A percentile compares a stretch with the other conserved stretches of the same genome.
phyloP scores from a whole-genome alignment of 305 asterid genomes.

The Ilex paraguariensis region DNA sequence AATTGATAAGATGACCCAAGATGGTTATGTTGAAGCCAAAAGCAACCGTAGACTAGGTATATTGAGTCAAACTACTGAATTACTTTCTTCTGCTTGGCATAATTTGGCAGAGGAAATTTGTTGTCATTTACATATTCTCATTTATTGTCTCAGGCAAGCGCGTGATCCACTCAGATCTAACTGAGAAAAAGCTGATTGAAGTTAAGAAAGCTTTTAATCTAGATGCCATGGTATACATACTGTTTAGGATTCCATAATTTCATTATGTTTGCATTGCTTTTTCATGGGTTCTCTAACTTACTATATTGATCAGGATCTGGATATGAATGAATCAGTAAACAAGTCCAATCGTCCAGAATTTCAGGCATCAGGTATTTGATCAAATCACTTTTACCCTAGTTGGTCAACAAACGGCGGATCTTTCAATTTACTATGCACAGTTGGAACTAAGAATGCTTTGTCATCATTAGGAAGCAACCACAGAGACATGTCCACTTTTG shows the following conservation, averaged over 20 bases:
- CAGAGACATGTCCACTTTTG: conserved; percentile 74
- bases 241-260: no score
- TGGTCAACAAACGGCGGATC: background rate
- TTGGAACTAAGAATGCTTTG: background rate
- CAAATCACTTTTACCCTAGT: conserved; percentile 9
- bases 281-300: background rate
- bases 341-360: conserved; percentile 32
- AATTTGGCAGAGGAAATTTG: conserved; percentile 1
- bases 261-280: no score
- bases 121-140: conserved; percentile 5
- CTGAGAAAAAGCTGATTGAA: conserved; percentile 63
- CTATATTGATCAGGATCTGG: conserved; percentile 42
- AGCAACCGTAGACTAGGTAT: conserved; percentile 79
- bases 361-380: conserved; percentile 25
- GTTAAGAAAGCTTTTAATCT: conserved; percentile 51
- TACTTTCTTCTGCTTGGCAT: conserved; percentile 4
- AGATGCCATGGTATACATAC: conserved; percentile 46
- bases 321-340: conserved; percentile 35
- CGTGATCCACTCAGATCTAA: conserved; percentile 81
- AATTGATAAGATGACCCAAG: conserved; percentile 82
- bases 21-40: conserved; percentile 73
- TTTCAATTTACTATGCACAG: background rate
- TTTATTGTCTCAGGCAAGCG: conserved; percentile 67
- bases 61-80: conserved; percentile 5
- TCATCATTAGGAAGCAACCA: conserved; percentile 33